Conservation (phyloP, 257 asterid species). For the Perilla frutescens region DNA sequence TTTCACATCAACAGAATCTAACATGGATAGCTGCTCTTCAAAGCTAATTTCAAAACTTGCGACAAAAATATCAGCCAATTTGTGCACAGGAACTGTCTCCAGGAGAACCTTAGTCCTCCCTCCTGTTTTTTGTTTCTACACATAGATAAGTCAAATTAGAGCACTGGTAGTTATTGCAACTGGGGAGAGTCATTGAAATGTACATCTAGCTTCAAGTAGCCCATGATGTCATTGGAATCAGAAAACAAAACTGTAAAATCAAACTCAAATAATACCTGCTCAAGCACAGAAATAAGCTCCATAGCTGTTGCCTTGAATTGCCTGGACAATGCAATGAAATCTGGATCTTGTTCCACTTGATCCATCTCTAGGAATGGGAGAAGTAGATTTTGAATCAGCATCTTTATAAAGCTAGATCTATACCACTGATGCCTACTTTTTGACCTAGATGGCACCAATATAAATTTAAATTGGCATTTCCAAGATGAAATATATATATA, state of each 20-base stretch:
- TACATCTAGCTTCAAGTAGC: slow-evolving; percentile 24
- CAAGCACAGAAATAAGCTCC: slow-evolving; percentile 95
- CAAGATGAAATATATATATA: slow-evolving; percentile 20
- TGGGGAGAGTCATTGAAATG: slow-evolving; percentile 11
- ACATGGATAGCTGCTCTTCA: slow-evolving; percentile 93
- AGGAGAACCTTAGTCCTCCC: slow-evolving; percentile 93
- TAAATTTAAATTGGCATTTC: slow-evolving; percentile 27
- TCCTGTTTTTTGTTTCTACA: slow-evolving; percentile 94
- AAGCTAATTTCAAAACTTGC: slow-evolving; percentile 99
- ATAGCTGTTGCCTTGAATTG: slow-evolving; percentile 94
- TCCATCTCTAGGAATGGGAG: slow-evolving; percentile 77
- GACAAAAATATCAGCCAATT: slow-evolving; percentile 97
- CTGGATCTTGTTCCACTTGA: slow-evolving; percentile 95
- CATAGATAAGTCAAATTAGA: slow-evolving; percentile 35
- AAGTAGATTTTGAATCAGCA: slow-evolving; percentile 41
- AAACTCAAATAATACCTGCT: slow-evolving; percentile 71
- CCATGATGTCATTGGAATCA: slow-evolving; percentile 5
- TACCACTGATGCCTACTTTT: slow-evolving; percentile 30
- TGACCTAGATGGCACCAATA: slow-evolving; percentile 20
- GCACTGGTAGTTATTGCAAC: slow-evolving; percentile 15
- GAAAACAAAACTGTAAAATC: slow-evolving; percentile 3
- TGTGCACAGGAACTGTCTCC: slow-evolving; percentile 97
- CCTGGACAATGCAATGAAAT: slow-evolving; percentile 83
- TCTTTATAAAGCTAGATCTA: slow-evolving; percentile 26
- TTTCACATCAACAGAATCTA: slow-evolving; percentile 98